Conservation (phyloP, 75 land plant species). For the Picea glauca region DNA sequence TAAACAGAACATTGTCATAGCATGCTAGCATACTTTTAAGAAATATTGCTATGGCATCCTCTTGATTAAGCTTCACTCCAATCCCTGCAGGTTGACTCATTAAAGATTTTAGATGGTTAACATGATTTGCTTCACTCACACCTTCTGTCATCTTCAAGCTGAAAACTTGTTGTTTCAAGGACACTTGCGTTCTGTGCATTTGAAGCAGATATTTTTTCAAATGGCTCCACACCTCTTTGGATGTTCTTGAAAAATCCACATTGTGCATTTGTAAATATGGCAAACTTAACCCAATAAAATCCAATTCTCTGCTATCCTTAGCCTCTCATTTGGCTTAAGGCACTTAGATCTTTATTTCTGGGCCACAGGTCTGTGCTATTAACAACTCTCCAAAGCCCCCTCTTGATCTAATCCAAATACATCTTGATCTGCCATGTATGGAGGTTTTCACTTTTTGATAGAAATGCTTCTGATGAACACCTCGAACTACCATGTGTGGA, state of each 20-base stretch:
- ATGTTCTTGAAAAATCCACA: not conserved
- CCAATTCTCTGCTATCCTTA: not conserved
- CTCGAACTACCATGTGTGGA: no score
- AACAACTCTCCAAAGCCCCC: not conserved
- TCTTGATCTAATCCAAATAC: not conserved
- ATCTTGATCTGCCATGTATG: not conserved
- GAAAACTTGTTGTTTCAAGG: not conserved
- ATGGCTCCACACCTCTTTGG: not conserved
- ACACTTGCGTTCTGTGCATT: not conserved
- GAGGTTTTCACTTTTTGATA: not conserved
- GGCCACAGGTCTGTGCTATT: no score
- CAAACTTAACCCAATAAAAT: not conserved
- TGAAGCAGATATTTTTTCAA: not conserved
- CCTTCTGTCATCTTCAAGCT: not conserved
- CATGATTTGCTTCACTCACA: not conserved
- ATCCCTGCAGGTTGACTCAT: not conserved
- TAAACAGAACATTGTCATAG: not conserved
- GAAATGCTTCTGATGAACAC: no score
- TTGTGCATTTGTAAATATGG: not conserved
- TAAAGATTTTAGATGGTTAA: not conserved
- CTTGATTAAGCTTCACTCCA: not conserved
- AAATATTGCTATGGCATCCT: not conserved
- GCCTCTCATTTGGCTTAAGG: not conserved
- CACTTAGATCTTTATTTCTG: no score
- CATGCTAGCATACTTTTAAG: not conserved